Conservation (phyloP, 2,329 filamentous ascomycete species). For the Leptographium galeiforme region DNA sequence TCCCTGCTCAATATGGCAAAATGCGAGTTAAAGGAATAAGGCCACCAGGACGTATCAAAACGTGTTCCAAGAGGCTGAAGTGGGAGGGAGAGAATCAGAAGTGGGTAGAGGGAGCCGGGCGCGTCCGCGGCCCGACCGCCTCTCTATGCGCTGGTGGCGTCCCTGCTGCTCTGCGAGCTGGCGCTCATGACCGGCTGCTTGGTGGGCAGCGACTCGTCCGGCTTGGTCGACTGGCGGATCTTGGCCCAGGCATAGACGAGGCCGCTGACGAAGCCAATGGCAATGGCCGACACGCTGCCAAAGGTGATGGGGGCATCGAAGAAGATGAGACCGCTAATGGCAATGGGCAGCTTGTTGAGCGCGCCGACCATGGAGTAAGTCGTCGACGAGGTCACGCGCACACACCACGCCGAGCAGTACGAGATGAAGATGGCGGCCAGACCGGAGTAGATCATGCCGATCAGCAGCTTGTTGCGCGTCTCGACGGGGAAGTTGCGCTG, state of each 20-base stretch:
- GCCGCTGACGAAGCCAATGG: constrained; percentile 81
- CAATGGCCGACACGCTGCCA: constrained; percentile 81
- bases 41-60: neutral
- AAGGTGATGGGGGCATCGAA: constrained; percentile 90
- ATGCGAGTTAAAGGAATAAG: neutral
- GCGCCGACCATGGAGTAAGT: constrained; percentile 99
- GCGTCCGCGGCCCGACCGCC: neutral
- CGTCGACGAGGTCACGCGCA: constrained; percentile 90
- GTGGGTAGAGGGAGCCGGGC: neutral
- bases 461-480: constrained; percentile 62
- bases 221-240: constrained; percentile 60
- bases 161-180: constrained; percentile 80
- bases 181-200: constrained; percentile 62
- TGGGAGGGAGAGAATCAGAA: neutral
- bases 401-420: constrained; percentile 99
- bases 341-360: constrained; percentile 94
- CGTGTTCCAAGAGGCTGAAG: neutral
- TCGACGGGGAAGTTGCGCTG: constrained; percentile 77
- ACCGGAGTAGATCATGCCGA: constrained; percentile 89
- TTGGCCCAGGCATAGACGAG: constrained; percentile 83
- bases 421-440: constrained; percentile 93
- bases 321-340: constrained; percentile 83
- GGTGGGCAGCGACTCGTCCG: constrained; percentile 54
- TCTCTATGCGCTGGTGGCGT: constrained; percentile 57
- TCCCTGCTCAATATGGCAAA: neutral